These are phyloP conservation scores for Neoboletus magnificus DNA, from an alignment of 768 basidiomycete species.

Conservation along the genomic window DNA sequence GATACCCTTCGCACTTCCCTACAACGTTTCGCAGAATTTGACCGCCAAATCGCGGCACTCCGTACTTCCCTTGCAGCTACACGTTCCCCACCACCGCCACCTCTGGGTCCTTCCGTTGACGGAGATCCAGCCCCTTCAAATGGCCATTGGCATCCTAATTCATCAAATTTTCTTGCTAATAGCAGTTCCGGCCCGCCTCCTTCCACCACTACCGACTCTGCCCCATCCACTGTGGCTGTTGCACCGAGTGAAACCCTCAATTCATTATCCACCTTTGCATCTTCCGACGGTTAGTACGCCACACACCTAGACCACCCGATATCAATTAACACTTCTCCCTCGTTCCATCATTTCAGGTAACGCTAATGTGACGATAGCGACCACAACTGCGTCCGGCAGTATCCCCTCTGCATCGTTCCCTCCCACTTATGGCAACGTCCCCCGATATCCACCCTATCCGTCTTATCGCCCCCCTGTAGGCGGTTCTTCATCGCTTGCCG, in stretches of 20 bases:
- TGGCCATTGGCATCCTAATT: constrained; percentile 17
- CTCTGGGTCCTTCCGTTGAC: constrained; percentile 18
- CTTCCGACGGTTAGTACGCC: constrained; percentile 22
- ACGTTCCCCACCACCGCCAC: constrained; percentile 28
- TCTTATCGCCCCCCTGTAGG: constrained; percentile 21
- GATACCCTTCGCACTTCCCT: constrained; percentile 44
- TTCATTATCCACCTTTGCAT: constrained; percentile 17
- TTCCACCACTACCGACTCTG: constrained; percentile 4
- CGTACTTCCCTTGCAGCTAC: constrained; percentile 36
- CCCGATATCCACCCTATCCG: constrained; percentile 21
- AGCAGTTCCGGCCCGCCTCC: constrained; percentile 1
- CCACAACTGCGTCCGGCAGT: constrained; percentile 12
- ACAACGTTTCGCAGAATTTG: constrained; percentile 53
- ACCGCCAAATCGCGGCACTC: constrained; percentile 49
- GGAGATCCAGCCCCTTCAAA: constrained; percentile 14
- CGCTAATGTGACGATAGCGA: background rate
- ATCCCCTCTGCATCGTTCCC: constrained; percentile 19
- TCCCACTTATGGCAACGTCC: constrained; percentile 21
- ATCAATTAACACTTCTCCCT: constrained; percentile 8
- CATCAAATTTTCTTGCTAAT: constrained; percentile 21
- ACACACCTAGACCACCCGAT: constrained; percentile 4
- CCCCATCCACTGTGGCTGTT: constrained; percentile 8
- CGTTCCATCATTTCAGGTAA: constrained; percentile 11
- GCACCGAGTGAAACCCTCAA: constrained; percentile 7
- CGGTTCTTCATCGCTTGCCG: constrained; percentile 12